Evolutionary conservation across 2,329 filamentous ascomycete genomes (phyloP), one percentile per base, ranked within the genome.

Genomic region (Amauroascus niger): DNA sequence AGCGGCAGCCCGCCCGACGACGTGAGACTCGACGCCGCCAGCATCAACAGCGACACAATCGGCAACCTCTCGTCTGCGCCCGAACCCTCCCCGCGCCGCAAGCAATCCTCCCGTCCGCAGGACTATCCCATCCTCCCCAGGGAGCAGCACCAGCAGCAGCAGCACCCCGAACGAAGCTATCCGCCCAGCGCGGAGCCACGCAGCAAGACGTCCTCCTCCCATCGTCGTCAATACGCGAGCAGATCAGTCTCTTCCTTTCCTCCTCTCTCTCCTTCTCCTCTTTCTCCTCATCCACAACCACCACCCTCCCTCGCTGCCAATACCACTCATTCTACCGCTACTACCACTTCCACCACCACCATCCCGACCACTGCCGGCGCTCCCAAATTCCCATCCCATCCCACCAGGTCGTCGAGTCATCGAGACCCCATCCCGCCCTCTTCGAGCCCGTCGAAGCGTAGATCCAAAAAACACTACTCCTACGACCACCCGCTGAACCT

Each of bases 401-500:
- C 6, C 14, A 14, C 6, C 33, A 50, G 16, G 18, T 18, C 47
- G 30, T 30, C 33, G 6, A 26, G n/a, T 7, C 24, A 30, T 16
- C 37, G 35, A 9, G 24, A 22, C 49, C 18, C 44, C 6, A 32
- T 33, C 44, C 45, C 16, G 32, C 44, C 45, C 24, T 2, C 47
- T 22, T 2, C 16, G 2, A 18, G 22, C 24, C 37, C 51, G 14
- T 11, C 43, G 1, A 49, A 48, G 37, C 45, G 44, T 44, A 48
- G 35, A 5, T 41, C 50, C 39, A 50, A 49, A 45, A 30, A 28
- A 22, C 13, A 16, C 24, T 6, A 11, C 44, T 63, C 67, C 16
- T 62, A 64, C 63, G 67, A 68, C 57, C 90, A 96, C 69, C 91
- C 91, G 37, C 79, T 96, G 50, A 96, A 96, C 65, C 81, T 95